These are phyloP conservation scores for Ammopiptanthus mongolicus DNA, from an alignment of 306 rosid species.

Conservation along the genomic window DNA sequence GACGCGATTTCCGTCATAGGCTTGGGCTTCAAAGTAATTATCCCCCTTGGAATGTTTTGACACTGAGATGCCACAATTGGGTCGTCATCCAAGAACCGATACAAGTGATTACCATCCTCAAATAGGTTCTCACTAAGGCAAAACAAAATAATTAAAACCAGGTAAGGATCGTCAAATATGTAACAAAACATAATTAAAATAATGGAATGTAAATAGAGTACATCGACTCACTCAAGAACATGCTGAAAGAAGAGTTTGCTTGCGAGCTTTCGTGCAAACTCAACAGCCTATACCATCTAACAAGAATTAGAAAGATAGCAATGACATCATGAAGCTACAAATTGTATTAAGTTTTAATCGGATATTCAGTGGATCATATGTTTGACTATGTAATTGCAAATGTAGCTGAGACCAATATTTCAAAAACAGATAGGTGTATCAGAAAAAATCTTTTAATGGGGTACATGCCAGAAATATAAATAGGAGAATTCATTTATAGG, in stretches of 20 bases:
- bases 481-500: not conserved
- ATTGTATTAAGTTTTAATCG: not conserved
- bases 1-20: slow-evolving; percentile 61
- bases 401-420: slow-evolving; percentile 1
- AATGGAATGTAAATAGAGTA: not conserved
- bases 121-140: slow-evolving; percentile 59
- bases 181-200: not conserved
- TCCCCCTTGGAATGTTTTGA: slow-evolving; percentile 65
- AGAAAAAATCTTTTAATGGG: slow-evolving; percentile 2
- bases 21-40: slow-evolving; percentile 65
- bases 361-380: not conserved
- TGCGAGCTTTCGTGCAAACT: slow-evolving; percentile 74
- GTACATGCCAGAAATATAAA: not conserved
- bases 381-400: not conserved
- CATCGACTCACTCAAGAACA: slow-evolving; percentile 65
- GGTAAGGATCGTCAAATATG: not conserved
- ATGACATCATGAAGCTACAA: not conserved
- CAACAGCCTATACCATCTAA: slow-evolving; percentile 55
- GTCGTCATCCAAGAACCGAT: slow-evolving; percentile 78
- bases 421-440: not conserved
- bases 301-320: slow-evolving; percentile 11
- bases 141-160: not conserved
- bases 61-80: slow-evolving; percentile 64
- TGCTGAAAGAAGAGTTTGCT: slow-evolving; percentile 65
- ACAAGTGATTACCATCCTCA: slow-evolving; percentile 75